Conservation (phyloP, 2,329 filamentous ascomycete species). For the Paradendryphiella salina region DNA sequence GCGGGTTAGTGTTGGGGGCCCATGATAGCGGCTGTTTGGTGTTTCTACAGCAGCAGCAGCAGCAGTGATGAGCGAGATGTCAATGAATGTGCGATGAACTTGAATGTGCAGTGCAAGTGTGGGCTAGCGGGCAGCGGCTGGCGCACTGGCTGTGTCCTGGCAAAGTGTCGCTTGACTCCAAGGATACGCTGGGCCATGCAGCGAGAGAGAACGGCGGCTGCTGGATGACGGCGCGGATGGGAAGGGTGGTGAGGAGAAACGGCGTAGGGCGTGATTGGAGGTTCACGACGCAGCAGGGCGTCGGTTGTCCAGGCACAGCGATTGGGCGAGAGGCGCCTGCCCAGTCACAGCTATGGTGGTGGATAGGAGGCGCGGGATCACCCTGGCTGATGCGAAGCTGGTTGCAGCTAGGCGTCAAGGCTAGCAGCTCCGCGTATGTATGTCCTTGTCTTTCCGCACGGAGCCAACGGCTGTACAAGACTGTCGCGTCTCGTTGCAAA, state of each 20-base stretch:
- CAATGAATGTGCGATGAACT: too few species aligned
- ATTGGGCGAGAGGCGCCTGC: conserved; percentile 32
- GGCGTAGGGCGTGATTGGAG: conserved; percentile 18
- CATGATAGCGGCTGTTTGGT: neutral
- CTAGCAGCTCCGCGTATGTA: conserved; percentile 39
- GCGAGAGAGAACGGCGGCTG: neutral
- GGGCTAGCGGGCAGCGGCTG: conserved; percentile 1
- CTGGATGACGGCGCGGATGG: conserved; percentile 4
- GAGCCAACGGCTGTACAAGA: conserved; percentile 47
- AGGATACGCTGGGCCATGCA: conserved; percentile 10
- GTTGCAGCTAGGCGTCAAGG: conserved; percentile 33
- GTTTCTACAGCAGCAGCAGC: neutral
- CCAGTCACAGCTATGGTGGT: conserved; percentile 24
- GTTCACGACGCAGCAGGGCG: conserved; percentile 9
- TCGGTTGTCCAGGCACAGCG: conserved; percentile 22
- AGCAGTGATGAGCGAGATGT: conserved; percentile 7
- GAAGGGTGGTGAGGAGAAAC: conserved; percentile 11
- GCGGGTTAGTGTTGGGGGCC: conserved; percentile 31
- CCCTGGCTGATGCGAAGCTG: conserved; percentile 33
- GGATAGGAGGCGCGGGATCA: conserved; percentile 30
- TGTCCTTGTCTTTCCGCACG: conserved; percentile 45
- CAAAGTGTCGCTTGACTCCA: conserved; percentile 16
- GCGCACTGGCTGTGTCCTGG: conserved; percentile 28
- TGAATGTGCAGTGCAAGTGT: too few species aligned
- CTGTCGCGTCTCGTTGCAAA: conserved; percentile 49